Evolutionary conservation across 768 basidiomycete species (phyloP).

Genomic region (Gelatoporia subvermispora): DNA sequence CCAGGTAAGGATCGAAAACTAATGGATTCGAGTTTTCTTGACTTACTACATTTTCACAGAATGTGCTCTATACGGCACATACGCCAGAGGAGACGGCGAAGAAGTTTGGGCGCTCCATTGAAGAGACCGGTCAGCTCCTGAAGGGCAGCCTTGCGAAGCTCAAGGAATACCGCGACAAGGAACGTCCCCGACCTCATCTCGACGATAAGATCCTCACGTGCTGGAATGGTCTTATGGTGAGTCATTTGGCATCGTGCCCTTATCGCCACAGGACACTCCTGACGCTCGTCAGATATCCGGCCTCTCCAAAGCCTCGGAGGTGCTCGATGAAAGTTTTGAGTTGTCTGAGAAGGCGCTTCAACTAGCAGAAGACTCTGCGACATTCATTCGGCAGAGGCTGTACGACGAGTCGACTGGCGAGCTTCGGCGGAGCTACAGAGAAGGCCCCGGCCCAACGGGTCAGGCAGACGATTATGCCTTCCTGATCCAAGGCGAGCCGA

Average conservation of each 20-base stretch:
- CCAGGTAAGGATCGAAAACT: conserved; percentile 9
- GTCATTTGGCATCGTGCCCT: conserved; percentile 11
- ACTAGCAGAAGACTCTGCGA: conserved; percentile 14
- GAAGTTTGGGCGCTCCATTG: conserved; percentile 12
- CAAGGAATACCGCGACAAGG: conserved; percentile 26
- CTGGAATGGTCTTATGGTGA: conserved; percentile 40
- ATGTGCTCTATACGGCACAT: conserved; percentile 18
- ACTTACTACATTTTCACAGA: conserved; percentile 6
- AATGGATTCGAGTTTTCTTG: neutral
- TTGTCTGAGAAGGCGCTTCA: conserved; percentile 1
- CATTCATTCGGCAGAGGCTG: conserved; percentile 13
- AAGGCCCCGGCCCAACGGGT: conserved; percentile 31
- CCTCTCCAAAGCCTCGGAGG: conserved; percentile 15
- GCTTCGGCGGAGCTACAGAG: conserved; percentile 28
- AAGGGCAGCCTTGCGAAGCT: conserved; percentile 16
- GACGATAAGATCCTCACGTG: conserved; percentile 38
- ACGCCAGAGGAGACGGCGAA: conserved; percentile 15
- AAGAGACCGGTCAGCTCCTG: conserved; percentile 20
- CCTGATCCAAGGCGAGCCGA: conserved; percentile 26
- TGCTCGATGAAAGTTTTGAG: conserved; percentile 1
- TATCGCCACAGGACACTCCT: neutral
- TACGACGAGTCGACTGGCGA: conserved; percentile 18
- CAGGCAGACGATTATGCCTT: conserved; percentile 39
- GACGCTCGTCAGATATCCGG: conserved; percentile 16
- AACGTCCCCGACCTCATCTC: conserved; percentile 33